Evolutionary conservation across 2,329 filamentous ascomycete species (phyloP), one percentile per base, ranked within the genome.

Genomic region (Fusarium sp.): DNA sequence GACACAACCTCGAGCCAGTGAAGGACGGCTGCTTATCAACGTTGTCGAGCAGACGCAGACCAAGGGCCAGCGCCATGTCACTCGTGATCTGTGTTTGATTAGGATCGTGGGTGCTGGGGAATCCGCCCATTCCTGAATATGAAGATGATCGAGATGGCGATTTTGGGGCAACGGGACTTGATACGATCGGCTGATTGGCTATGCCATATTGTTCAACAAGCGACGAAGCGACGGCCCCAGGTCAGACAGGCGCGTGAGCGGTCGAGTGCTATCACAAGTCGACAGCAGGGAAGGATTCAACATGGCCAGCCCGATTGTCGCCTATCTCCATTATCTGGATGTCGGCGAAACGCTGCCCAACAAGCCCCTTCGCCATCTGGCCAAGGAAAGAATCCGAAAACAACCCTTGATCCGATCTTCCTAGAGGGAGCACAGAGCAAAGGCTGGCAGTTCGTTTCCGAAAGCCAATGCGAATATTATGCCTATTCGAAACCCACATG

Each of bases 1-100:
- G 36, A 36, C 63, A 68, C 33, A 40, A 59, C 52, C 11, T 65
- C 20, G 33, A 61, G n/a, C 72, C 72, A 74, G 69, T 74, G 27
- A 75, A 22, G 45, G 36, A 54, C 27, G 31, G 25, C 29, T 45
- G 6, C 27, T 52, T 40, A 11, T 29, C 72, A 74, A 75, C 72
- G 72, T 74, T 74, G 47, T 20, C 38, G 20, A 36, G 36, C 40
- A 58, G 56, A 18, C 40, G 38, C 40, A 27, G 36, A 64, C 42
- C 40, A 63, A 64, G 56, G 33, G 64, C 20, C 33, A 68, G 13
- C 57, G 11, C 18, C 40, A 31, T 35, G 42, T 27, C 47, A n/a
- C n/a, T 58, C 22, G 20, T 70, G 47, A 54, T 63, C 27, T 36
- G 31, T 54, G 29, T 52, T 62, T 64, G 47, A 52, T 69, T 60